Evolutionary conservation across 1,284 basidiomycete species (phyloP).

Genomic region (Chondrostereum purpureum): DNA sequence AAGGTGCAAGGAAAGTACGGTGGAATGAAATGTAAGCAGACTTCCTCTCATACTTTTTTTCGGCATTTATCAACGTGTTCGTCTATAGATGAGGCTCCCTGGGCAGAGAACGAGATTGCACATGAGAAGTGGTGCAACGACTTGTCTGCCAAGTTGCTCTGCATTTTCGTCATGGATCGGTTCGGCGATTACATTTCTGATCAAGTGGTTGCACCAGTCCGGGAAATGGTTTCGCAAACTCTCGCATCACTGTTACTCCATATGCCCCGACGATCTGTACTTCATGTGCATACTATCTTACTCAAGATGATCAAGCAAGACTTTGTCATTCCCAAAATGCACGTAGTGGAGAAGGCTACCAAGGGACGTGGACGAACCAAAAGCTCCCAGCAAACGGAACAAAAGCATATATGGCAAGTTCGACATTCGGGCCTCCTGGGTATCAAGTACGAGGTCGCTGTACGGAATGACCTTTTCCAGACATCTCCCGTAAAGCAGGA

Average conservation of each 20-base stretch:
- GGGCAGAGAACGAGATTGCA: slow-evolving; percentile 52
- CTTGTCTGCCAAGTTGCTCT: slow-evolving; percentile 81
- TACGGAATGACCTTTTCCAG: slow-evolving; percentile 78
- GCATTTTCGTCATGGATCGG: slow-evolving; percentile 91
- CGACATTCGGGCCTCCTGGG: slow-evolving; percentile 95
- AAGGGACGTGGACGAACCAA: slow-evolving; percentile 25
- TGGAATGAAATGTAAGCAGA: slow-evolving; percentile 63
- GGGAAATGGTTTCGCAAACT: slow-evolving; percentile 94
- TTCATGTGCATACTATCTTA: slow-evolving; percentile 78
- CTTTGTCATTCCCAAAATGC: slow-evolving; percentile 38
- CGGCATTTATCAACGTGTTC: slow-evolving; percentile 8
- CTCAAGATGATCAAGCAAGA: slow-evolving; percentile 93
- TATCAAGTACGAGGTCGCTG: slow-evolving; percentile 96
- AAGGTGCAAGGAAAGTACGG: slow-evolving; percentile 81
- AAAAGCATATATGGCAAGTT: slow-evolving; percentile 91
- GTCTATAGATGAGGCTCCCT: slow-evolving; percentile 38
- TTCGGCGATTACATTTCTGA: slow-evolving; percentile 98
- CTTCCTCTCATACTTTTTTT: not conserved
- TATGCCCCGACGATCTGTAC: slow-evolving; percentile 74
- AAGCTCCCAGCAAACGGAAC: slow-evolving; percentile 19
- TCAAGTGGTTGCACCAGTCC: slow-evolving; percentile 94
- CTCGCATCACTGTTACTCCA: slow-evolving; percentile 85
- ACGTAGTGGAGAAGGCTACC: slow-evolving; percentile 26
- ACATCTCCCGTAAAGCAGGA: slow-evolving; percentile 26
- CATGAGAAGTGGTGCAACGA: slow-evolving; percentile 90